Evolutionary conservation across 2,329 filamentous ascomycete species (phyloP), one percentile per base, ranked within the genome.

Genomic region (Blumeria hordei): DNA sequence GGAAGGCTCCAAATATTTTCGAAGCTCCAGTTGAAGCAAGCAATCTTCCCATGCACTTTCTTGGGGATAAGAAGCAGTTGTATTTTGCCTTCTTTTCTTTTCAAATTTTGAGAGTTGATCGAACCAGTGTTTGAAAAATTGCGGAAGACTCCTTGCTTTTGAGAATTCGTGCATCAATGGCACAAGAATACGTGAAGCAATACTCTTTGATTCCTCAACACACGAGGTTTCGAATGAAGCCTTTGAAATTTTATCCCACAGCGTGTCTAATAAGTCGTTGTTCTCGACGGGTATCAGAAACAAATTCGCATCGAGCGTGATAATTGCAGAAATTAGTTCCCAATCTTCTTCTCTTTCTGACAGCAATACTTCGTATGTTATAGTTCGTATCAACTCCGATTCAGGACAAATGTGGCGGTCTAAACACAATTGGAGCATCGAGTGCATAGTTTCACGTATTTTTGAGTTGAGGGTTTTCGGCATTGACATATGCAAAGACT

Each of bases 291-390:
- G 57, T 52, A 67, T 64, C 1, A 71, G 63, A 57, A 74, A 73
- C 5, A 71, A 66, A 57, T 69, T 70, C 3, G 70, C 60, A 58
- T 74, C 71, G 53, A 72, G 68, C 21, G 65, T 61, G 16, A 74
- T 62, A n/a, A 72, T 62, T 34, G 68, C 66, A 11, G 68, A 65
- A 18, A 74, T 55, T 18, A 74, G 58, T 1, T 59, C 55, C 68
- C 70, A 72, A 53, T 72, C 64, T 1, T 64, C 63, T 39, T 57
- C 56, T 7, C 58, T 58, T 51, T 63, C 57, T 3, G 54, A 55
- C 35, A 59, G 63, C 53, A 39, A 62, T 64, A 58, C 61, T 21
- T 64, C 57, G 12, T 59, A 60, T 35, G 64, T 64, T 44, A 70
- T 57, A 4, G 58, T 55, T n/a, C 64, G 64, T 12, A 71, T 60